Conservation (phyloP, 371 early-diverging fungal species). For the Mucor saturninus region DNA sequence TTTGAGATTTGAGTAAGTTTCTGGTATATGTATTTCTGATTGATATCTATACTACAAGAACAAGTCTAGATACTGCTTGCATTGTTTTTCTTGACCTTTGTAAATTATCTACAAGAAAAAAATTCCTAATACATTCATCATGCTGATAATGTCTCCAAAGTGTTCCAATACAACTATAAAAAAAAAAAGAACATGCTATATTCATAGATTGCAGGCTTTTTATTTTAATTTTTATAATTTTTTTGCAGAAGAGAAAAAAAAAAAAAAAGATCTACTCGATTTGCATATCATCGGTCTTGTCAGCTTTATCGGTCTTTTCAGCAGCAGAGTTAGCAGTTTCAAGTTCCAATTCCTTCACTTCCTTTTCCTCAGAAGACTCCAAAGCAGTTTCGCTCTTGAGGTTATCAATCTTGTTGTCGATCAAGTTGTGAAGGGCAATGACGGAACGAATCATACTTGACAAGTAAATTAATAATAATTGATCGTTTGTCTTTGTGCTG, state of each 20-base stretch:
- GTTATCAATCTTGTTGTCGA: conserved; percentile 89
- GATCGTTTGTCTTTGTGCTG: conserved; percentile 95
- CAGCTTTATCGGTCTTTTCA: conserved; percentile 10
- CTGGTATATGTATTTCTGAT: too few relatives aligned
- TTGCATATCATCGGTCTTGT: conserved; percentile 31
- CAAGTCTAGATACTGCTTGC: too few relatives aligned
- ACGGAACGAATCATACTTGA: conserved; percentile 89
- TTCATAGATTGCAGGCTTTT: neutral
- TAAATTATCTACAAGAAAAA: too few relatives aligned
- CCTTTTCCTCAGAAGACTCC: conserved; percentile 28
- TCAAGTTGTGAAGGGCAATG: conserved; percentile 94
- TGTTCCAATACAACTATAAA: too few relatives aligned
- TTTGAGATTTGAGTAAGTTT: too few relatives aligned
- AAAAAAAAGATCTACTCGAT: conserved; percentile 16
- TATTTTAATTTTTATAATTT: neutral
- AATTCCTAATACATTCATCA: too few relatives aligned
- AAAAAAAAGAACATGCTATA: too few relatives aligned
- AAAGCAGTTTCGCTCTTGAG: conserved; percentile 53
- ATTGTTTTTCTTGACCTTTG: too few relatives aligned
- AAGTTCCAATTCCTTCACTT: conserved; percentile 16
- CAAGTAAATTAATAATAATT: conserved; percentile 90
- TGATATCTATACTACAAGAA: too few relatives aligned
- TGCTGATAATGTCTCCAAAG: too few relatives aligned
- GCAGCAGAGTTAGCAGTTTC: neutral
- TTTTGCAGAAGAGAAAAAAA: neutral